Evolutionary conservation across 805 yeast genomes (phyloP).

Genomic region (Ogataea thermomethanolica): DNA sequence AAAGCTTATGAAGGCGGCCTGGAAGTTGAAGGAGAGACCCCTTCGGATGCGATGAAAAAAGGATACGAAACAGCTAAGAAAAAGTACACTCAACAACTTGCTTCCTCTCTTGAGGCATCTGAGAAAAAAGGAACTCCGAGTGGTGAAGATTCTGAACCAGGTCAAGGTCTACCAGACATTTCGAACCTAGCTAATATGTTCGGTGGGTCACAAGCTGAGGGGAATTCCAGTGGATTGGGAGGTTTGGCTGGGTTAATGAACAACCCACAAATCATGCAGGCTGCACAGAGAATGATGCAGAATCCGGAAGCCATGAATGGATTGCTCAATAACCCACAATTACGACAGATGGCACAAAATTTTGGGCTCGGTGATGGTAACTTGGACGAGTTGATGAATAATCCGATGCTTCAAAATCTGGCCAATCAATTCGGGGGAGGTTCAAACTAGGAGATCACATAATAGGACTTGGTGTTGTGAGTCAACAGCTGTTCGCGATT

Average conservation of each 20-base stretch:
- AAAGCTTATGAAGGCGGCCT: slow-evolving; percentile 88
- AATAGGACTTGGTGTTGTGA: not conserved
- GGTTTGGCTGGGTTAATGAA: slow-evolving; percentile 67
- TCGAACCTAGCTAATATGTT: slow-evolving; percentile 55
- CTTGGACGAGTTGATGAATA: slow-evolving; percentile 69
- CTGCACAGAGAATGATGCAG: slow-evolving; percentile 84
- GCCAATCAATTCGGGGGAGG: slow-evolving; percentile 71
- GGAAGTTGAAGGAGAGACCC: slow-evolving; percentile 79
- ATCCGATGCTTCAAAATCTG: slow-evolving; percentile 72
- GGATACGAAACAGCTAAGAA: slow-evolving; percentile 93
- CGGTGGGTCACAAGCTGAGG: slow-evolving; percentile 67
- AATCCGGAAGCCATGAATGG: slow-evolving; percentile 74
- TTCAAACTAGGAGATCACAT: not conserved
- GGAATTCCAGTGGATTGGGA: slow-evolving; percentile 71
- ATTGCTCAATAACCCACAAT: slow-evolving; percentile 75
- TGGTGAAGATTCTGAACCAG: slow-evolving; percentile 25
- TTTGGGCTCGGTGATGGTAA: slow-evolving; percentile 56
- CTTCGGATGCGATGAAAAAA: slow-evolving; percentile 85
- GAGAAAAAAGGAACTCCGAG: slow-evolving; percentile 22
- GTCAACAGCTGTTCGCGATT: not conserved
- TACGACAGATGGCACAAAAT: slow-evolving; percentile 79
- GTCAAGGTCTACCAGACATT: slow-evolving; percentile 57
- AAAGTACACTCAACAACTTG: slow-evolving; percentile 75
- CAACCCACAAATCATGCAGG: slow-evolving; percentile 90
- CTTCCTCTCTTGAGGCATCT: slow-evolving; percentile 35